phyloP scores from a whole-genome alignment of 192 early-diverging fungal species.

The Linnemannia exigua region DNA sequence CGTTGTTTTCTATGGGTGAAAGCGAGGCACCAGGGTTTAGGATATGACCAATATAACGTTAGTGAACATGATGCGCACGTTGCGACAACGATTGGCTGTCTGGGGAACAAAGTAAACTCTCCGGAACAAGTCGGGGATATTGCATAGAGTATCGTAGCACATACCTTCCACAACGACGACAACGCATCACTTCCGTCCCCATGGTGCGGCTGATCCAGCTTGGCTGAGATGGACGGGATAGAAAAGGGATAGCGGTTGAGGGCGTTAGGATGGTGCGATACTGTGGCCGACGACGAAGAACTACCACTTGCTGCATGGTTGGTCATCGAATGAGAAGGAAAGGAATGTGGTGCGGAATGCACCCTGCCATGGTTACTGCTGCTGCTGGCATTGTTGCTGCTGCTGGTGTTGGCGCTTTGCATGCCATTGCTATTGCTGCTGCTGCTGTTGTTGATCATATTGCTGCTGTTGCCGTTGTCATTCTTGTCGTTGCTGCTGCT shows the following conservation, averaged over 20 bases:
- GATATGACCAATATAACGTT: background rate
- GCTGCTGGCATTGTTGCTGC: background rate
- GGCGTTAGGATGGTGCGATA: constrained; percentile 45
- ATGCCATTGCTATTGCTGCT: background rate
- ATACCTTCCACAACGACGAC: constrained; percentile 57
- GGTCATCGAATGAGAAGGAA: constrained; percentile 3
- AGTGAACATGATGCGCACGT: background rate
- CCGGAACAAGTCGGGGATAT: background rate
- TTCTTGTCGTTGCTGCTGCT: background rate
- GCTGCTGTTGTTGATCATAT: too few relatives aligned
- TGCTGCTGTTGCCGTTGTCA: constrained; percentile 1
- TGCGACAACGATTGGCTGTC: background rate
- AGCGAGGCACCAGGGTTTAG: background rate
- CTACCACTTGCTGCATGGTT: background rate
- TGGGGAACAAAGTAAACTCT: too few relatives aligned
- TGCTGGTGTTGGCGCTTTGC: background rate
- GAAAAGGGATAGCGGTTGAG: constrained; percentile 51
- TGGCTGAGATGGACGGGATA: constrained; percentile 44
- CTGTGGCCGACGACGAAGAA: background rate
- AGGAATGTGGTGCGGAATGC: constrained; percentile 31
- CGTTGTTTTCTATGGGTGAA: constrained; percentile 32
- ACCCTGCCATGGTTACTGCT: constrained; percentile 21
- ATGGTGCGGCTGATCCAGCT: constrained; percentile 37
- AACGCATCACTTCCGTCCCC: constrained; percentile 41
- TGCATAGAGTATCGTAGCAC: background rate